A percentile compares a stretch with the other conserved stretches of the same genome.
Evolutionary conservation across 805 yeast genomes (phyloP).

Genomic region (Pichia deserticola): DNA sequence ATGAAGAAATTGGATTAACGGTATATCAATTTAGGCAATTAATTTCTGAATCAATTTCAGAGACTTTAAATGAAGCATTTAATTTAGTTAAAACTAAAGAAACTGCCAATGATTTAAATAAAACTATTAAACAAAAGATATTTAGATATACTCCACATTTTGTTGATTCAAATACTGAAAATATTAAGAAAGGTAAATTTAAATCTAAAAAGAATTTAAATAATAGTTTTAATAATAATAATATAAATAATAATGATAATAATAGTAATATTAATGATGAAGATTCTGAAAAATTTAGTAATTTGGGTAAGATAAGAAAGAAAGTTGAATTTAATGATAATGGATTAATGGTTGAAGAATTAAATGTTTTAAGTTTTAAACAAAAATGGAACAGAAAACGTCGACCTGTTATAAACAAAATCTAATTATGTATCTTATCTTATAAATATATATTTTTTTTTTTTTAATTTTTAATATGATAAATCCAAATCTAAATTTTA

Average conservation of each 20-base stretch:
- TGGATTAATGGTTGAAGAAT: conserved; percentile 20
- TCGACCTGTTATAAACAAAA: conserved; percentile 2
- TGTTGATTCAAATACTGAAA: neutral
- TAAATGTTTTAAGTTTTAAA: conserved; percentile 21
- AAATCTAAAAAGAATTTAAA: neutral
- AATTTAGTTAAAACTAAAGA: conserved; percentile 2
- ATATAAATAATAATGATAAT: neutral
- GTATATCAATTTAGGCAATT: conserved; percentile 5
- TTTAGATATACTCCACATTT: conserved; percentile 7
- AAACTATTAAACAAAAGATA: neutral
- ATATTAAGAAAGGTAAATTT: conserved; percentile 3
- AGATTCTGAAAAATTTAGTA: conserved; percentile 16
- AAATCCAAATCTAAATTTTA: too few relatives aligned
- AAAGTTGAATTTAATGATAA: conserved; percentile 19
- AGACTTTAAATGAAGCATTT: conserved; percentile 3
- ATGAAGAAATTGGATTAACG: conserved; percentile 7
- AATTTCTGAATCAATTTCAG: conserved; percentile 1
- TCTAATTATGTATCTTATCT: too few relatives aligned
- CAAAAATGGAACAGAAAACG: conserved; percentile 8
- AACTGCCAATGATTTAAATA: neutral
- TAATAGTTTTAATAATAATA: neutral
- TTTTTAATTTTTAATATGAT: too few relatives aligned
- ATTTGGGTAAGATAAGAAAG: conserved; percentile 25
- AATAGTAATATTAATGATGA: neutral
- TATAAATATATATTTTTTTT: too few relatives aligned